Evolutionary conservation across 768 basidiomycete genomes (phyloP).

Genomic region (Kwoniella europaea): DNA sequence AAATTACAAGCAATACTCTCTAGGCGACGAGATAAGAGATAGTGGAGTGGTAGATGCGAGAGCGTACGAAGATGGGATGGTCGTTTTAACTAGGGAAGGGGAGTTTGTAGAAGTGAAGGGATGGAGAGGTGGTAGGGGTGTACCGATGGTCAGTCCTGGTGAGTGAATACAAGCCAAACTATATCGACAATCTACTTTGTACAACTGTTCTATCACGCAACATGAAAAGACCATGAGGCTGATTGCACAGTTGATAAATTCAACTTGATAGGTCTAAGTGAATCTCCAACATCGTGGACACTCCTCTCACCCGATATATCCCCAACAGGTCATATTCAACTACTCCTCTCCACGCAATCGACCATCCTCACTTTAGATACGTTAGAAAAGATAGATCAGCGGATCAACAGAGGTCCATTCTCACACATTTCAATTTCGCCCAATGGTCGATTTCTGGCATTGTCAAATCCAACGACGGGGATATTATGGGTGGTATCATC

Average conservation of each 20-base stretch:
- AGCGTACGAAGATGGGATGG: slow-evolving; percentile 83
- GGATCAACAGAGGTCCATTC: slow-evolving; percentile 86
- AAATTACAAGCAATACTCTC: slow-evolving; percentile 81
- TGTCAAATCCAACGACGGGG: slow-evolving; percentile 68
- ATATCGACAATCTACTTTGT: too few species aligned
- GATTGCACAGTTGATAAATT: neutral
- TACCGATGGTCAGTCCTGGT: slow-evolving; percentile 77
- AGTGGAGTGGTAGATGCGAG: slow-evolving; percentile 79
- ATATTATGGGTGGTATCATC: slow-evolving; percentile 91
- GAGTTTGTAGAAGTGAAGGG: slow-evolving; percentile 83
- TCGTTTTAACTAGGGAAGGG: slow-evolving; percentile 78
- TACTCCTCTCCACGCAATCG: slow-evolving; percentile 77
- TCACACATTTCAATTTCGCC: slow-evolving; percentile 85
- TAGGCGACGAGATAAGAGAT: slow-evolving; percentile 81
- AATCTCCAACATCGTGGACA: slow-evolving; percentile 82
- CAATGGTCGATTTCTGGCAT: slow-evolving; percentile 87
- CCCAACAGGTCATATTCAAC: slow-evolving; percentile 86
- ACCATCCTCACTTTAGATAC: slow-evolving; percentile 87
- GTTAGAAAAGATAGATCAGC: slow-evolving; percentile 81
- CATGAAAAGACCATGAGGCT: neutral
- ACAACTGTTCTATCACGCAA: too few species aligned
- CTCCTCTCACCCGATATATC: slow-evolving; percentile 88
- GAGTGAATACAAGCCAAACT: slow-evolving; percentile 44
- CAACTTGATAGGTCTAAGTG: slow-evolving; percentile 66
- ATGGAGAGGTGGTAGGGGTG: slow-evolving; percentile 78